Percentiles rank a stretch among this genome's conserved stretches.
phyloP scores from a whole-genome alignment of 768 basidiomycete genomes.

The Cystobasidium tubakii region DNA sequence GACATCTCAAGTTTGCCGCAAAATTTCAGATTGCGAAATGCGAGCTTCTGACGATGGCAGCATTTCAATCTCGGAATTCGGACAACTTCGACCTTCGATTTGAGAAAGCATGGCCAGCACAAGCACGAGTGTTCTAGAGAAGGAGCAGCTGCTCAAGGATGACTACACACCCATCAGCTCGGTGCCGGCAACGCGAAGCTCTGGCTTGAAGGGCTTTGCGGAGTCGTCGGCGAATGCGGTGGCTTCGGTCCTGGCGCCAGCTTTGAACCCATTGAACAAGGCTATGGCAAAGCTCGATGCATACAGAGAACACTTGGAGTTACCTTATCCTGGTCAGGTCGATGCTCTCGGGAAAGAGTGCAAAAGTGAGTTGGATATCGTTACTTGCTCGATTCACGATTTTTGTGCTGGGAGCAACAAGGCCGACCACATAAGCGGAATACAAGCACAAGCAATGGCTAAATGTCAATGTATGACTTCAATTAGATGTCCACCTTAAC shows the following conservation, averaged over 20 bases:
- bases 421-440: no score
- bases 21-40: background rate
- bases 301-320: slow-evolving; percentile 31
- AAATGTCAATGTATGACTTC: background rate
- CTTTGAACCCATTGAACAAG: slow-evolving; percentile 21
- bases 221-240: background rate
- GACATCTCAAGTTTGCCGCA: background rate
- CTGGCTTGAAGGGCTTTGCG: slow-evolving; percentile 21
- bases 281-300: slow-evolving; percentile 23
- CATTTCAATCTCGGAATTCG: background rate
- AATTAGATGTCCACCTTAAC: slow-evolving; percentile 53
- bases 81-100: background rate
- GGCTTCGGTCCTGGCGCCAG: slow-evolving; percentile 23
- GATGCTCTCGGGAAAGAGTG: slow-evolving; percentile 35
- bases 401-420: background rate
- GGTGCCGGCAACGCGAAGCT: background rate
- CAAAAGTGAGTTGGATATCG: slow-evolving; percentile 31
- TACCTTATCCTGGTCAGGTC: slow-evolving; percentile 34
- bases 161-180: slow-evolving; percentile 13
- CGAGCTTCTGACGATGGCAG: background rate
- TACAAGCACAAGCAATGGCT: no score
- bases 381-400: background rate
- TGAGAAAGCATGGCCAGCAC: slow-evolving; percentile 12
- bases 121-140: background rate
- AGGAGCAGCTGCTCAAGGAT: slow-evolving; percentile 26